Evolutionary conservation across 2,329 filamentous ascomycete species (phyloP), one percentile per base, ranked within the genome.

Genomic region (Xylaria sp.): DNA sequence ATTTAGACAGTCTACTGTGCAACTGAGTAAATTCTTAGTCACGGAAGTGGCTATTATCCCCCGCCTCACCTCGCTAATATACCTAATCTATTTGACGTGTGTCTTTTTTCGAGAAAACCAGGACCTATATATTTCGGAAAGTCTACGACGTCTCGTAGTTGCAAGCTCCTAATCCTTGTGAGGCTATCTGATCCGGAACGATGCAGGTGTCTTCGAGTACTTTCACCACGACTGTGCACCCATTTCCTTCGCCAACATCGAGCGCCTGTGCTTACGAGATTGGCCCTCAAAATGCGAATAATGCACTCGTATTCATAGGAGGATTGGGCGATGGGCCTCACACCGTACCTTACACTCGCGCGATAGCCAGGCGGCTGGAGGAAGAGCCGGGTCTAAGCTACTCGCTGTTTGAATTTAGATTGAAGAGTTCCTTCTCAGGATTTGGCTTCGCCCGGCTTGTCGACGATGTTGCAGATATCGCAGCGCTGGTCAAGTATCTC

Each of bases 311-410:
- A 62, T 90, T 90, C 76, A 82, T 92, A 64, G 89, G 88, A 63
- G 90, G 90, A 35, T 83, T 93, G 15, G 83, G 83, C 37, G 90
- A 92, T 73, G 89, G 89, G 1, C 85, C 89, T 60, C 85, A 90
- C 64, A 87, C 86, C 0, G 82, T 90, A 8, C 77, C 81, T 1
- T 91, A 90, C 62, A 77, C 81, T 48, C 78, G 80, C 4, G 71
- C 73, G 1, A 74, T 87, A 57, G 81, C 83, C 13, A 72, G 74
- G 38, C 73, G 74, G 49, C 72, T 86, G 4, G 77, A 79, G 63
- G 61, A 74, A 4, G 64, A 74, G 6, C 63, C 71, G 1, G 73
- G 76, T 10, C 70, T 81, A 29, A 71, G 73, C 64, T 87, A 82
- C 69, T 84, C 84, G 0, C 73, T 87, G 38, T 86, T 87, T 67